These are phyloP conservation scores for Beauveria sp. DNA, from an alignment of 2,329 filamentous ascomycete species.

Conservation along the genomic window DNA sequence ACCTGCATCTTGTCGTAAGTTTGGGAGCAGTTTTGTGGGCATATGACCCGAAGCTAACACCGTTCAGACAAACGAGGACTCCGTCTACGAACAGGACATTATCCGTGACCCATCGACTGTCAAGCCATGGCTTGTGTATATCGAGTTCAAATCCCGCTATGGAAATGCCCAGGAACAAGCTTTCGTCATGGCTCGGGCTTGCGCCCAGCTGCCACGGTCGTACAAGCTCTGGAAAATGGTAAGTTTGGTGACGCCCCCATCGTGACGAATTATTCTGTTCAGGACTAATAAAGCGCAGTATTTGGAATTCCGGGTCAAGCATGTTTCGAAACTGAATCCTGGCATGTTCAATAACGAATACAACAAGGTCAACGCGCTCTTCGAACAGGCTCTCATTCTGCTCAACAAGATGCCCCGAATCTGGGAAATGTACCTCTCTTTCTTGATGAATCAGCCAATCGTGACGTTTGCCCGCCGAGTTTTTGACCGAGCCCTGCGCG, in stretches of 20 bases:
- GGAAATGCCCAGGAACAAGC: slow-evolving; percentile 81
- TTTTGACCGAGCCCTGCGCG: slow-evolving; percentile 87
- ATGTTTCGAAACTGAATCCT: slow-evolving; percentile 75
- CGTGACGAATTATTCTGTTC: background rate
- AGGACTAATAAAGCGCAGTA: slow-evolving; percentile 48
- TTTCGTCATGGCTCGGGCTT: slow-evolving; percentile 81
- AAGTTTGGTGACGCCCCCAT: slow-evolving; percentile 18
- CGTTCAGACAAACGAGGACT: slow-evolving; percentile 71
- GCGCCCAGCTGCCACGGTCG: slow-evolving; percentile 79
- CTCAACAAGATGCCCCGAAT: slow-evolving; percentile 98
- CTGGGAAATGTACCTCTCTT: slow-evolving; percentile 95
- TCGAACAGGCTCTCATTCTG: slow-evolving; percentile 84
- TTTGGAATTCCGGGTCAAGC: slow-evolving; percentile 73
- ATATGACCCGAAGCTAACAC: background rate
- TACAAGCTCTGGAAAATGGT: slow-evolving; percentile 99
- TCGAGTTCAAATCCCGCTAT: slow-evolving; percentile 83
- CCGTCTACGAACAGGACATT: slow-evolving; percentile 93
- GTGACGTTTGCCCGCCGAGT: slow-evolving; percentile 79
- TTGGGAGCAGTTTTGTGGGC: background rate
- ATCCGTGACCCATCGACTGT: slow-evolving; percentile 76
- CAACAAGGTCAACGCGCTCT: slow-evolving; percentile 88
- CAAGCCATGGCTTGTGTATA: slow-evolving; percentile 93
- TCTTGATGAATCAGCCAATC: slow-evolving; percentile 84
- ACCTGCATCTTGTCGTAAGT: slow-evolving; percentile 43
- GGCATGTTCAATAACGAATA: slow-evolving; percentile 73